Percentiles rank a stretch among this genome's conserved stretches.
Evolutionary conservation across 305 asterid species (phyloP).

Genomic region (Fraxinus xanthoxyloides): DNA sequence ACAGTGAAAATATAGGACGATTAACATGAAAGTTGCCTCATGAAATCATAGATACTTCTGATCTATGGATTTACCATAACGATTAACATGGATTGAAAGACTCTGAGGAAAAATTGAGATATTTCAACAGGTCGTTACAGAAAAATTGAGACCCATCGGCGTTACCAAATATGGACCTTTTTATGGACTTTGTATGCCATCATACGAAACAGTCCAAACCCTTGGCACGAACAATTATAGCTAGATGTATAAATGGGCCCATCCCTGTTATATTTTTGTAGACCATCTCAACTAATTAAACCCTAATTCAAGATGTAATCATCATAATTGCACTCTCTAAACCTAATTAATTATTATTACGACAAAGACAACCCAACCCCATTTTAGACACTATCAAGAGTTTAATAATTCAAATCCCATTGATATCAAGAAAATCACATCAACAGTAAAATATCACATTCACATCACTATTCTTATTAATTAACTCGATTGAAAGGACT

Average conservation of each 20-base stretch:
- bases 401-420: neutral
- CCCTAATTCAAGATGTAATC: neutral
- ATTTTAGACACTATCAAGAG: neutral
- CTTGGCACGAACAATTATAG: neutral
- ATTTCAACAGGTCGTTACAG: neutral
- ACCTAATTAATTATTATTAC: neutral
- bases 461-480: neutral
- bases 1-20: neutral
- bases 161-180: neutral
- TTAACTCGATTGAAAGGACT: neutral
- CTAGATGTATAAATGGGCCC: neutral
- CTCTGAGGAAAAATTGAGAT: neutral
- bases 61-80: neutral
- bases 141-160: neutral
- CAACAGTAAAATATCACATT: neutral
- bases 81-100: neutral
- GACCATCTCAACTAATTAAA: neutral
- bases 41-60: neutral
- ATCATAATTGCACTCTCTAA: neutral
- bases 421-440: conserved; percentile 1
- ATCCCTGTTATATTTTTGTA: neutral
- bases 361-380: neutral
- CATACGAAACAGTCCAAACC: neutral
- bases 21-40: neutral
- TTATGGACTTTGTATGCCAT: neutral